Evolutionary conservation across 2,329 filamentous ascomycete genomes (phyloP).

Genomic region (Pestalotiopsis sp.): DNA sequence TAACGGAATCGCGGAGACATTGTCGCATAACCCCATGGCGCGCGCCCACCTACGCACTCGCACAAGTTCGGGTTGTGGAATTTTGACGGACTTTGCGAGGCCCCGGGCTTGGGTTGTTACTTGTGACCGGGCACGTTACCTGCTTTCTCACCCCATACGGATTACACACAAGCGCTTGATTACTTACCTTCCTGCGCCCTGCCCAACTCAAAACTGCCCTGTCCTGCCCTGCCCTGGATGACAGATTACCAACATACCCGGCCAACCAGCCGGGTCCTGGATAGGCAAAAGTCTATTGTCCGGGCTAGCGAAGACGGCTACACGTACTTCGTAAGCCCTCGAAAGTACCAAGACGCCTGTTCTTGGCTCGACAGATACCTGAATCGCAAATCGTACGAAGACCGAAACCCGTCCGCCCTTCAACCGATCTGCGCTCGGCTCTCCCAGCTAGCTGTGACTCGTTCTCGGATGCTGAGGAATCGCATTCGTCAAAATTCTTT

Average conservation of each 20-base stretch:
- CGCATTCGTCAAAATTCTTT: slow-evolving; percentile 5
- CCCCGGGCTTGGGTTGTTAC: slow-evolving; percentile 2
- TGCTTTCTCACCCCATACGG: background rate
- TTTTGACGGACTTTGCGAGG: slow-evolving; percentile 6
- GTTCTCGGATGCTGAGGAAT: slow-evolving; percentile 14
- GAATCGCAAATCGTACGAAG: background rate
- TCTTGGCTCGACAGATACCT: background rate
- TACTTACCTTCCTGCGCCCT: background rate
- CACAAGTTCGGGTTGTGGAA: slow-evolving; percentile 8
- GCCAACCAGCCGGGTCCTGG: background rate
- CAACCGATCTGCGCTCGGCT: background rate
- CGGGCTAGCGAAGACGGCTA: background rate
- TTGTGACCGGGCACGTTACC: background rate
- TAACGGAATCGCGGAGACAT: slow-evolving; percentile 9
- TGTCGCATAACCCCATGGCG: slow-evolving; percentile 1
- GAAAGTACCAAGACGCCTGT: background rate
- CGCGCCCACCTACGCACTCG: background rate
- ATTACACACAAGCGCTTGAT: background rate
- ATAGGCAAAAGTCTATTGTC: background rate
- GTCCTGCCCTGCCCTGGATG: background rate
- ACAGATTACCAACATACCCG: background rate
- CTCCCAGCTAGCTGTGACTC: slow-evolving; percentile 10
- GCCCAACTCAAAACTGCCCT: background rate
- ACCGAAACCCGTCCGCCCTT: background rate
- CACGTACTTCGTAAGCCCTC: background rate